Base-by-base conservation (phyloP, 2,329 filamentous ascomycete genomes). In the Akanthomyces lecanii region DNA sequence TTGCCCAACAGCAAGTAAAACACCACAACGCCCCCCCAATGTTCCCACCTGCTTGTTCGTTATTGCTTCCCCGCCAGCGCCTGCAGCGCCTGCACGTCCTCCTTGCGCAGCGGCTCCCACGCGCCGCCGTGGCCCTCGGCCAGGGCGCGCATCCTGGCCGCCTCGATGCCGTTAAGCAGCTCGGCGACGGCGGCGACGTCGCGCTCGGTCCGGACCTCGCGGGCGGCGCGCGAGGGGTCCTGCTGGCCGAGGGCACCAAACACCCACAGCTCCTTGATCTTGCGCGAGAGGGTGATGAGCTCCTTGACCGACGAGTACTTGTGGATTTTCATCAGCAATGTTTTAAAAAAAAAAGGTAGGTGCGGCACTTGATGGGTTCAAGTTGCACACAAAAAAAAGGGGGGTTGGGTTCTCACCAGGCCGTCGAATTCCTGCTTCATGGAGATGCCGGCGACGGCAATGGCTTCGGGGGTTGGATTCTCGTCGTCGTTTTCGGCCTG, bases 351-450 rank as follows among this genome's bases (percentile, higher is more conserved):
- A 21, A 1, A 21, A 21, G 21, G 21, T 21, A 21, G 21, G 21
- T 21, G 21, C 21, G 21, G 21, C 21, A 21, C 21, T 12, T 33
- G 18, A 12, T 38, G 33, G 33, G 33, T 21, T 21, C 21, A 11
- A 40, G 4, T 5, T 40, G 28, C 16, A 33, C 8, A 53, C 28
- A 44, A 3, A 12, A 4, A 28, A 7, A n/a, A 44, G 16, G 38
- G 38, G 21, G 12, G 23, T 21, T 21, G 21, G 25, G 0, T 44
- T 63, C 70, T 33, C 63, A 79, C 77, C 18, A 80, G 68, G 3
- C 76, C 76, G 62, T 80, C 77, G 56, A 80, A 80, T 59, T 79
- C 77, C 68, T 77, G 76, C 69, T 78, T 77, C 72, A 79, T 78
- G 44, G 77, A 76, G 36, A 80, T 75, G 50, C 77, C 75, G 5